Base-by-base conservation (phyloP, 148 eudicot genomes). In the Polygonum maritimum region DNA sequence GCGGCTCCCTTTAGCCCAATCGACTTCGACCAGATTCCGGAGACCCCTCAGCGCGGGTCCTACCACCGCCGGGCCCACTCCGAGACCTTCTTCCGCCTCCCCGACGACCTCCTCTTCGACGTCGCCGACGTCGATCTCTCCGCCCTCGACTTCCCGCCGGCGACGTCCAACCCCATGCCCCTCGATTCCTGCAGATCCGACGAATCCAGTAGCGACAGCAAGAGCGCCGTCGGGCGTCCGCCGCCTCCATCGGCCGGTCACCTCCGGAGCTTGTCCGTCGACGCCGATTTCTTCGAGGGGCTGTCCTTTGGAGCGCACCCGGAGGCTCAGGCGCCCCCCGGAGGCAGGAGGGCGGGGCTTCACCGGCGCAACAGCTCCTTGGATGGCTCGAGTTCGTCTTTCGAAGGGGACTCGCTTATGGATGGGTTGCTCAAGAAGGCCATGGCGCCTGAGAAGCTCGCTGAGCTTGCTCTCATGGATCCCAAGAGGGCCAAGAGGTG, bases 401-500 rank as follows among this genome's bases (percentile, higher is more conserved):
- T 86, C 73, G 90, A 80, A 1, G 96, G 63, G 49, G 90, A 84
- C 45, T 81, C 83, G 51, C 73, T 83, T 73, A 51, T 86, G 58
- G 90, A 85, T 63, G 83, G 84, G 13, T 74, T 84, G 12, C 14
- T 60, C 5, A 92, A 92, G 89, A 94, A 94, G 78, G 88, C 90
- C 51, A 84, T 89, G 89, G 87, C 82, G 1, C 90, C 90, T 72
- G 91, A 92, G 80, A 84, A 82, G 40, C 84, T 92, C 22, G 97
- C 96, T 71, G 94, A 94, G 75, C 90, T 94, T 45, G 86, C 98
- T 79, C 80, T 94, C 65, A 75, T 92, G 74, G 98, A 94, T 76
- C 97, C 97, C 76, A 92, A 89, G 75, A 87, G 93, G 71, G 97
- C 98, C 78, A 94, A 90, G 79, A 85, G 97, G 97, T 90, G 4